Evolutionary conservation across 495 filamentous ascomycete genomes (phyloP).

Genomic region (Aspergillus homomorphus): DNA sequence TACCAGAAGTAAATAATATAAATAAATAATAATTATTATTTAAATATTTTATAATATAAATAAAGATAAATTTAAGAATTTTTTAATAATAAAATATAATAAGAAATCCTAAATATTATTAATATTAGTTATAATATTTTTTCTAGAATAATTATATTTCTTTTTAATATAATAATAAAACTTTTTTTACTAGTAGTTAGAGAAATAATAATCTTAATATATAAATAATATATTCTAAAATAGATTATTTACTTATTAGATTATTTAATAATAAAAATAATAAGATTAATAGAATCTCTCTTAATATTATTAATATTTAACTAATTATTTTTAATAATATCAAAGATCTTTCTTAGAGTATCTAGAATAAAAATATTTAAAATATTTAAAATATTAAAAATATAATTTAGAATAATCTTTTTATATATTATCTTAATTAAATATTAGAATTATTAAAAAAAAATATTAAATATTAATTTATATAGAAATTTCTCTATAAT

Average conservation of each 20-base stretch:
- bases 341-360: no score
- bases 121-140: not conserved
- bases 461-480: not conserved
- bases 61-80: not conserved
- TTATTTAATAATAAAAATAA: not conserved
- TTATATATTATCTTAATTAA: not conserved
- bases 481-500: not conserved
- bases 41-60: slow-evolving; percentile 2
- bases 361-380: not conserved
- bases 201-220: not conserved
- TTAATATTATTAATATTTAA: not conserved
- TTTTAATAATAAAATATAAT: not conserved
- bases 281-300: no score
- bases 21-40: not conserved
- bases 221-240: not conserved
- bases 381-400: slow-evolving; percentile 4
- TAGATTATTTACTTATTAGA: not conserved
- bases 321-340: not conserved
- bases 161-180: slow-evolving; percentile 2
- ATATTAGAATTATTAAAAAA: not conserved
- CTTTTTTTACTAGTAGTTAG: not conserved
- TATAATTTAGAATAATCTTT: not conserved
- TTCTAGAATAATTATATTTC: not conserved
- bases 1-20: not conserved
- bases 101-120: not conserved